A percentile compares a stretch with the other conserved stretches of the same genome.
phyloP scores from a whole-genome alignment of 805 yeast species.

The Candida michaelii region DNA sequence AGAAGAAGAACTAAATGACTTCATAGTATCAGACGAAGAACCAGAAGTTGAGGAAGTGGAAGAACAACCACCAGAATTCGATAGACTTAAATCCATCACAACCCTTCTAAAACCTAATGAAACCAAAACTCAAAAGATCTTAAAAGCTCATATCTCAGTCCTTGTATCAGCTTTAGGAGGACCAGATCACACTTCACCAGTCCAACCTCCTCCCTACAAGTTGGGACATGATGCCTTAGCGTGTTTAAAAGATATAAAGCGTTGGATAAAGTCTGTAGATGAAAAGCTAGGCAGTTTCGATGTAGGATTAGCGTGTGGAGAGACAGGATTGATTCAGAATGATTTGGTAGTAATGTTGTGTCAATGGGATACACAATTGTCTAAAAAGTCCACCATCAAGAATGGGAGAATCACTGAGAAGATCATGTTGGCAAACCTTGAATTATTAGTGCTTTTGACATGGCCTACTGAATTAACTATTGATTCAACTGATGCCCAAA shows the following conservation, averaged over 20 bases:
- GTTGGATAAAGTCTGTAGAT: conserved; percentile 86
- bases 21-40: conserved; percentile 25
- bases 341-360: conserved; percentile 76
- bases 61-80: conserved; percentile 18
- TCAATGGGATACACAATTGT: conserved; percentile 59
- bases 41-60: conserved; percentile 7
- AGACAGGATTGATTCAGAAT: conserved; percentile 66
- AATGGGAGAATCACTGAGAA: conserved; percentile 46
- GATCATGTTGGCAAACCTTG: conserved; percentile 70
- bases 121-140: conserved; percentile 37
- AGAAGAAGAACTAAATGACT: conserved; percentile 32
- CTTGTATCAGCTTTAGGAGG: conserved; percentile 92
- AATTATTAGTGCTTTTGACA: conserved; percentile 77
- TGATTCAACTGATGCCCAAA: conserved; percentile 58
- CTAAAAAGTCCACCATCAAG: conserved; percentile 21
- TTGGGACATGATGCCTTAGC: conserved; percentile 87
- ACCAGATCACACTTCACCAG: conserved; percentile 58
- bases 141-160: conserved; percentile 74
- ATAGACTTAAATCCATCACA: conserved; percentile 25
- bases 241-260: conserved; percentile 81
- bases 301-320: conserved; percentile 87
- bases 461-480: conserved; percentile 76
- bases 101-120: conserved; percentile 30
- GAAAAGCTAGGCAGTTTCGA: conserved; percentile 67
- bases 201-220: conserved; percentile 56